Base-by-base conservation (phyloP, 1,139 yeast genomes). In the Yamadazyma dushanensis region DNA sequence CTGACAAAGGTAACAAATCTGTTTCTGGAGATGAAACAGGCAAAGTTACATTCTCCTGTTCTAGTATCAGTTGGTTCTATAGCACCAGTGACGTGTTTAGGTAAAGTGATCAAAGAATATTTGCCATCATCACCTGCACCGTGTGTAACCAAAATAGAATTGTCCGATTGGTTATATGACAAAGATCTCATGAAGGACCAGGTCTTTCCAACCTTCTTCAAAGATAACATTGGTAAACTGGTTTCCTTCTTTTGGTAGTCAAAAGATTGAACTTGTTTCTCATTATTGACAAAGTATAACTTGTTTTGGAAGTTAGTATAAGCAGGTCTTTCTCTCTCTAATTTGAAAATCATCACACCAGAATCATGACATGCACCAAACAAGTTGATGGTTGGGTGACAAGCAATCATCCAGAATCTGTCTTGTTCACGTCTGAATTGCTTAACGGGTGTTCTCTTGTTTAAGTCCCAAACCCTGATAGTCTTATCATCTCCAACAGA, bases 261-360 rank as follows among this genome's bases (percentile, higher is more conserved):
- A 54, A 76, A 88, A 37, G 78, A 69, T 61, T 87, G 95, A 39
- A 94, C 82, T 61, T 85, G 95, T 58, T 85, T 88, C 55, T 89
- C 96, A 43, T 79, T 76, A 63, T 88, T 89, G 51, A 90, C 80
- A 55, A 75, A 92, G 48, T 75, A 78, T 49, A 94, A 64, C 59
- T 73, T 78, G 54, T 78, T 77, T 57, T 85, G 94, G 65, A 78
- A 79, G 27, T 83, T 60, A 3, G 89, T 69, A 52, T 78, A 77
- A 15, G 97, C 96, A 16, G 98, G 98, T 60, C 98, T 81, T 71
- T 94, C 99, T 57, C 98, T 83, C 60, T 89, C 97, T 45, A 94
- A 75, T 66, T 94, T 94, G 76, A 94, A 94, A 37, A 94, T 95
- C 96, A 92, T 90, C 20, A 90, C 96, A 57, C 99, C 99, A 10